A percentile compares a stretch with the other conserved stretches of the same genome.
phyloP scores from a whole-genome alignment of 2,329 filamentous ascomycete species.

The Onygenales sp. region DNA sequence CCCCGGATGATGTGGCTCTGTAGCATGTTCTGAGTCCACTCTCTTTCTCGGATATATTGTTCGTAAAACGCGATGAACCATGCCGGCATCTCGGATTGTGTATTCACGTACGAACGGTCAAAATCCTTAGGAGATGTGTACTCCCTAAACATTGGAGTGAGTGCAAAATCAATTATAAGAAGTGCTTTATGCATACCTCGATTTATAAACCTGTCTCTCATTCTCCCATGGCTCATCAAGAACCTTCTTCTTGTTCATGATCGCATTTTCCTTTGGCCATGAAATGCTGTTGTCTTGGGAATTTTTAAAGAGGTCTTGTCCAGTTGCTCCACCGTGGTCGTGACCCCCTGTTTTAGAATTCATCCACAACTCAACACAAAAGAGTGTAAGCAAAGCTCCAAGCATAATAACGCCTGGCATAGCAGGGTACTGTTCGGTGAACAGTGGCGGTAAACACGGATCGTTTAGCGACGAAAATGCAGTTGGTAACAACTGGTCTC shows the following conservation, averaged over 20 bases:
- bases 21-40: constrained; percentile 50
- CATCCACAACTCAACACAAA: constrained; percentile 5
- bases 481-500: constrained; percentile 46
- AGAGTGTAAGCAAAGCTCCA: constrained; percentile 43
- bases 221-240: constrained; percentile 5
- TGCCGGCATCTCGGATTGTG: constrained; percentile 6
- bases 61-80: constrained; percentile 25
- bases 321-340: constrained; percentile 13
- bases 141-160: background rate
- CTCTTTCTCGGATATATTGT: constrained; percentile 52
- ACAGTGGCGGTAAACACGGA: constrained; percentile 49
- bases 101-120: constrained; percentile 3
- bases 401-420: constrained; percentile 59
- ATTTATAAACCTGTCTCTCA: constrained; percentile 6
- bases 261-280: constrained; percentile 7
- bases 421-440: constrained; percentile 51
- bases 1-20: constrained; percentile 16
- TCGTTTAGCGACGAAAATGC: constrained; percentile 43
- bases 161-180: background rate
- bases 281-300: constrained; percentile 4
- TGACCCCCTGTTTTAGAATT: constrained; percentile 14
- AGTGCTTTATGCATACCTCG: background rate
- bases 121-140: constrained; percentile 5
- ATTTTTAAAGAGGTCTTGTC: constrained; percentile 16
- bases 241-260: constrained; percentile 4